Base-by-base conservation (phyloP, 202 grass and related monocot species). In the Setaria viridis region DNA sequence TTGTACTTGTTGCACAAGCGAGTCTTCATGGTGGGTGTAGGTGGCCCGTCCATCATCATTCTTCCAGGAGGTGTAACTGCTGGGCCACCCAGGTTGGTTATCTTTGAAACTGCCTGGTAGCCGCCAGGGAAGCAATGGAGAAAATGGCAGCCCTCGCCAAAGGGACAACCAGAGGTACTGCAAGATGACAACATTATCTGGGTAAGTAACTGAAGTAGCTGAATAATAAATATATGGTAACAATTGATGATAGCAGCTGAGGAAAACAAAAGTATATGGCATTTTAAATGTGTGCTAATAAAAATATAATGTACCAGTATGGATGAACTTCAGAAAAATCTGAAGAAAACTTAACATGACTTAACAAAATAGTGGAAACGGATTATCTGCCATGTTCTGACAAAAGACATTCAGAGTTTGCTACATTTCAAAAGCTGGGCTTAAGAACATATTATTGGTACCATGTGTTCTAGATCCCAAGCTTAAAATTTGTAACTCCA, bases 141-240 rank as follows among this genome's bases (percentile, higher is more conserved):
- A 69, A 97, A 97, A 75, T 97, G 94, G 77, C 94, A 97, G 60
- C 73, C 67, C 65, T 92, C 94, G 45, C 92, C 94, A 79, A 92
- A 97, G 17, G 90, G 86, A n/a, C 94, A 97, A 65, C 92, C 94
- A 84, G 81, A 30, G 13, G 74, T 89, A 66, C 94, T 97, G 84
- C 76, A 88, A 15, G 47, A 82, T 29, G 72, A 83, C 42, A 72
- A 90, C 70, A 79, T 65, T 3, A 73, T 49, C 34, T 47, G 16
- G 50, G 55, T 76, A 81, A 82, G 72, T 11, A 78, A 86, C 33
- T 71, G 10, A 77, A 41, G 6, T 54, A 54, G 45, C 4, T 42
- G n/a, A 81, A 76, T 54, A 43, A 20, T 62, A 51, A 58, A 14
- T 43, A 58, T 43, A 70, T 64, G 25, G 46, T 62, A 35, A 69